These are phyloP conservation scores for Fraxinus pennsylvanica DNA, from an alignment of 257 asterid genomes.

Conservation along the genomic window DNA sequence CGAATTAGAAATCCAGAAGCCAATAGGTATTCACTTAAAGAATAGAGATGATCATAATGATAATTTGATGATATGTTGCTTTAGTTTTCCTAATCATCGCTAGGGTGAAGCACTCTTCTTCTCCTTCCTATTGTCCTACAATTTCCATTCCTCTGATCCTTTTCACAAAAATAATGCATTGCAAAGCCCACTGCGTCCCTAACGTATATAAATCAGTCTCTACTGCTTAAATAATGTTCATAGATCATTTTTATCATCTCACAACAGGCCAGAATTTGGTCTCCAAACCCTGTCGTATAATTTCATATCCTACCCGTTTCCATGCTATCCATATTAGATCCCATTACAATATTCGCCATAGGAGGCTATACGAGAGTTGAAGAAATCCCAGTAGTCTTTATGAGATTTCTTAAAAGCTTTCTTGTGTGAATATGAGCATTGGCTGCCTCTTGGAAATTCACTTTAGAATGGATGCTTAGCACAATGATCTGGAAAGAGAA, in stretches of 20 bases:
- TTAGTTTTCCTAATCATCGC: neutral
- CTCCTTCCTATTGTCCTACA: too few species aligned
- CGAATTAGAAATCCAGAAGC: neutral
- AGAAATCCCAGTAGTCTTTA: neutral
- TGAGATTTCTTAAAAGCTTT: neutral
- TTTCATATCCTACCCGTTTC: too few species aligned
- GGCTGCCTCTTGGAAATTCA: neutral
- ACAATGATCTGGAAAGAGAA: neutral
- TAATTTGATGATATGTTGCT: neutral
- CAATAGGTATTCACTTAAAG: neutral
- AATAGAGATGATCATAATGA: neutral
- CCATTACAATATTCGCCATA: neutral
- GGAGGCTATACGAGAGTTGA: neutral
- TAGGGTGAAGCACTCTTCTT: neutral
- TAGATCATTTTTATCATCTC: too few species aligned
- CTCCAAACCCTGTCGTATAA: too few species aligned
- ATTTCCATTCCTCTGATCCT: too few species aligned
- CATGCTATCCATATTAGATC: too few species aligned
- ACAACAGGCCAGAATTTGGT: too few species aligned
- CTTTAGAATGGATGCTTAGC: neutral
- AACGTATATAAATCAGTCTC: too few species aligned
- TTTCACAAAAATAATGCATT: too few species aligned
- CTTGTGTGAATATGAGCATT: neutral
- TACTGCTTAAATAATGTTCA: too few species aligned
- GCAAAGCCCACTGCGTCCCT: too few species aligned